Conservation (phyloP, 495 filamentous ascomycete species). For the Podospora appendiculata region DNA sequence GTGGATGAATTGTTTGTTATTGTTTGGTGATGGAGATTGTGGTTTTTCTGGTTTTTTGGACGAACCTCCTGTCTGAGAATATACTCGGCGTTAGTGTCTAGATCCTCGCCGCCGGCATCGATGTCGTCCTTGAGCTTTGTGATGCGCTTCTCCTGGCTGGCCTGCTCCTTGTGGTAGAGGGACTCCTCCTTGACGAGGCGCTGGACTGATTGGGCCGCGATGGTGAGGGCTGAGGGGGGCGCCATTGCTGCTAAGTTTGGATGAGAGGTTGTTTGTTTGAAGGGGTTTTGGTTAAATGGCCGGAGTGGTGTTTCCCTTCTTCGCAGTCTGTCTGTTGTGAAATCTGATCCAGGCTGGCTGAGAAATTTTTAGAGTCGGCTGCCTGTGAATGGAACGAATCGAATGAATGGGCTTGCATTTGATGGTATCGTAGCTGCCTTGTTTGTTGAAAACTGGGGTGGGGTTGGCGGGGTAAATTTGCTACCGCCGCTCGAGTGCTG, state of each 20-base stretch:
- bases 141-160: slow-evolving; percentile 62
- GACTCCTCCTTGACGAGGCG: slow-evolving; percentile 87
- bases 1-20: neutral
- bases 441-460: slow-evolving; percentile 11
- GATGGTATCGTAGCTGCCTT: slow-evolving; percentile 1
- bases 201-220: slow-evolving; percentile 40
- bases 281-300: no score
- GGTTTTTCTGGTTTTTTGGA: neutral
- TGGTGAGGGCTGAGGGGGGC: slow-evolving; percentile 21
- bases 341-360: no score
- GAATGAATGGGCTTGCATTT: neutral
- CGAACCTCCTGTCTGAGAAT: slow-evolving; percentile 75
- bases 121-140: slow-evolving; percentile 55
- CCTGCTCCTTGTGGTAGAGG: slow-evolving; percentile 79
- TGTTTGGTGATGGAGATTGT: no score
- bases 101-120: slow-evolving; percentile 24
- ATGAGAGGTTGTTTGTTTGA: neutral
- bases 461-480: slow-evolving; percentile 26
- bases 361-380: no score
- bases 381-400: no score
- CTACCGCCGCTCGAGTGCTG: neutral
- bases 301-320: neutral
- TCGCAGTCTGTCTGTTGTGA: neutral
- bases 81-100: slow-evolving; percentile 63
- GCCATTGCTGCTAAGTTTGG: slow-evolving; percentile 11